These are phyloP conservation scores for Fraxinus angustifolia DNA, from an alignment of 305 asterid genomes.

Conservation along the genomic window DNA sequence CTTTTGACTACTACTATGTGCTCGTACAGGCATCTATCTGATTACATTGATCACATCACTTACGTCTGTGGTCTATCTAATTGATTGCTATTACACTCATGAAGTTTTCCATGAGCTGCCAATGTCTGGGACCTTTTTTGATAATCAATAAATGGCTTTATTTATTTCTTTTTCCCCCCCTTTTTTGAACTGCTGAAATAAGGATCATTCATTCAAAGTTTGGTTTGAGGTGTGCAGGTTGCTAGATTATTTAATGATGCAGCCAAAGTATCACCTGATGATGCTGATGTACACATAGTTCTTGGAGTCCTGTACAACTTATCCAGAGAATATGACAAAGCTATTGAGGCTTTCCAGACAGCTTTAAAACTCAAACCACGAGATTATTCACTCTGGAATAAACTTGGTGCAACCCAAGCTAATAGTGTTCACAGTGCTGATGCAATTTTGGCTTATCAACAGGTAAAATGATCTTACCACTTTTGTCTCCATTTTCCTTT, in stretches of 20 bases:
- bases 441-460: conserved; percentile 94
- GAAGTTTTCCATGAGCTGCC: conserved; percentile 1
- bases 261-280: conserved; percentile 89
- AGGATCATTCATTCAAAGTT: conserved; percentile 14
- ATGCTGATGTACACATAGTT: conserved; percentile 96
- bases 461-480: conserved; percentile 40
- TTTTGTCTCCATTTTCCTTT: neutral
- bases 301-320: conserved; percentile 91
- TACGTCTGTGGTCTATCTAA: neutral
- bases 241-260: conserved; percentile 80
- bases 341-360: conserved; percentile 90
- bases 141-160: conserved; percentile 10
- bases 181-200: neutral
- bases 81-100: conserved; percentile 5
- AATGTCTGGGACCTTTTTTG: conserved; percentile 1
- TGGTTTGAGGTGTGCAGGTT: conserved; percentile 51
- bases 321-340: conserved; percentile 87
- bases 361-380: conserved; percentile 93
- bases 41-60: neutral
- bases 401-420: conserved; percentile 99
- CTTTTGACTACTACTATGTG: conserved; percentile 7
- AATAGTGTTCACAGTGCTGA: conserved; percentile 96
- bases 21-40: conserved; percentile 1
- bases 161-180: neutral
- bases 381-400: conserved; percentile 99